Evolutionary conservation across 1,139 yeast species (phyloP).

Genomic region (Geotrichum candidum): DNA sequence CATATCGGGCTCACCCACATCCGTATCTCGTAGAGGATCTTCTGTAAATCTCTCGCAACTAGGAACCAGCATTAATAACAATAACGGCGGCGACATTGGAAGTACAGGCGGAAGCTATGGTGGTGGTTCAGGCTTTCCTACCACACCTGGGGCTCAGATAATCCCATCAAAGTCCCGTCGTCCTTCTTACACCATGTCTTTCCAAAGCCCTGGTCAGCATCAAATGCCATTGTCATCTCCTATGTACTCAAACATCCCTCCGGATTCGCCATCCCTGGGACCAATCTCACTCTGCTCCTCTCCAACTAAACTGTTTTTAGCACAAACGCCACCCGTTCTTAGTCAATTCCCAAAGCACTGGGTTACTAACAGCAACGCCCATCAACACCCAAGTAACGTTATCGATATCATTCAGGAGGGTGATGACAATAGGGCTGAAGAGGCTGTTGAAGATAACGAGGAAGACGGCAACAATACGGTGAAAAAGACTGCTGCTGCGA

Average conservation of each 20-base stretch:
- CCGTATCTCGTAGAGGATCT: constrained; percentile 14
- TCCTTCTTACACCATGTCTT: constrained; percentile 6
- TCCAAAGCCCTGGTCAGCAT: constrained; percentile 9
- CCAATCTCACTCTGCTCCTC: constrained; percentile 17
- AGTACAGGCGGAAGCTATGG: not conserved
- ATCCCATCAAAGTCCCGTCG: constrained; percentile 8
- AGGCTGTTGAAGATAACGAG: not conserved
- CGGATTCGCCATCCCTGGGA: constrained; percentile 17
- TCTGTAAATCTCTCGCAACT: constrained; percentile 7
- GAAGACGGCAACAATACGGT: constrained; percentile 1
- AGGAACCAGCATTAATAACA: not conserved
- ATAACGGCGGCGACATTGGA: not conserved
- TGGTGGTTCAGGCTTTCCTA: not conserved
- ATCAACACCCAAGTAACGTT: constrained; percentile 3
- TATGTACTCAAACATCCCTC: constrained; percentile 8
- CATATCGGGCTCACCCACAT: constrained; percentile 13
- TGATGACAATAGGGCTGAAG: not conserved
- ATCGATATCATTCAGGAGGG: constrained; percentile 2
- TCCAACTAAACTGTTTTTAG: constrained; percentile 15
- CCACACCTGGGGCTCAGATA: constrained; percentile 9
- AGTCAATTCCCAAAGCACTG: constrained; percentile 3
- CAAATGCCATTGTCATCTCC: constrained; percentile 3
- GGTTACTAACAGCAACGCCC: not conserved
- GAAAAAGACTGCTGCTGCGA: constrained; percentile 14
- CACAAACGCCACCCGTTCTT: constrained; percentile 15